A percentile compares a stretch with the other conserved stretches of the same genome.
Evolutionary conservation across 441 rosid species (phyloP).

Genomic region (Syzygium syzygioides): DNA sequence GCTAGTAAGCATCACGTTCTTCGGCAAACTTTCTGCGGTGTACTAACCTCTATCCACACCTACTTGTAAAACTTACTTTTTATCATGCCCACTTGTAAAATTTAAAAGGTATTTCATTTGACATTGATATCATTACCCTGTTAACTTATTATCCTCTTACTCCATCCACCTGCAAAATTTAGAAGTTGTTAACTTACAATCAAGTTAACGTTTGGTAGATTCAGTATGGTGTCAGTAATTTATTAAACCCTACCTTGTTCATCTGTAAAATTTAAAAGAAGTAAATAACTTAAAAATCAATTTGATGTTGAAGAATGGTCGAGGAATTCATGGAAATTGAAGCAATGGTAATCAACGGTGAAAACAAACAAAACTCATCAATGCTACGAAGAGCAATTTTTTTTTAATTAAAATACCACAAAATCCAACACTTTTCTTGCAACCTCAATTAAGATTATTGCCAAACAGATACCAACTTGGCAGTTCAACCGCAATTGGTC

Average conservation of each 20-base stretch:
- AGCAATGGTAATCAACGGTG: not conserved
- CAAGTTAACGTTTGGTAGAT: not conserved
- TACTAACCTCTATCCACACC: not conserved
- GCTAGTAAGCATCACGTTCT: not conserved
- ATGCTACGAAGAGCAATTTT: not conserved
- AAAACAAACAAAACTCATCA: not conserved
- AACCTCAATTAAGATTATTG: not conserved
- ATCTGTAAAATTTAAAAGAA: too few species aligned
- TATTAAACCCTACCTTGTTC: too few species aligned
- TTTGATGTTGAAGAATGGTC: not conserved
- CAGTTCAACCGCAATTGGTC: not conserved
- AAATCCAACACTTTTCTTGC: not conserved
- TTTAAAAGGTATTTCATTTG: not conserved
- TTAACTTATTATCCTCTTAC: not conserved
- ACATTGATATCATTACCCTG: not conserved
- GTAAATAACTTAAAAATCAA: too few species aligned
- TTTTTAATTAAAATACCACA: not conserved
- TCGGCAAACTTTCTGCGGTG: not conserved
- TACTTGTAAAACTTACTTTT: not conserved
- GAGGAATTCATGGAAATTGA: not conserved
- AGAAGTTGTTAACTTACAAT: not conserved
- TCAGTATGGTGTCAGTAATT: not conserved
- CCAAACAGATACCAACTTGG: not conserved
- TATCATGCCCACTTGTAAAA: not conserved
- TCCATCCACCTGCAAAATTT: not conserved